Evolutionary conservation across 2,329 filamentous ascomycete species (phyloP).

Genomic region (Botrytis byssoidea): DNA sequence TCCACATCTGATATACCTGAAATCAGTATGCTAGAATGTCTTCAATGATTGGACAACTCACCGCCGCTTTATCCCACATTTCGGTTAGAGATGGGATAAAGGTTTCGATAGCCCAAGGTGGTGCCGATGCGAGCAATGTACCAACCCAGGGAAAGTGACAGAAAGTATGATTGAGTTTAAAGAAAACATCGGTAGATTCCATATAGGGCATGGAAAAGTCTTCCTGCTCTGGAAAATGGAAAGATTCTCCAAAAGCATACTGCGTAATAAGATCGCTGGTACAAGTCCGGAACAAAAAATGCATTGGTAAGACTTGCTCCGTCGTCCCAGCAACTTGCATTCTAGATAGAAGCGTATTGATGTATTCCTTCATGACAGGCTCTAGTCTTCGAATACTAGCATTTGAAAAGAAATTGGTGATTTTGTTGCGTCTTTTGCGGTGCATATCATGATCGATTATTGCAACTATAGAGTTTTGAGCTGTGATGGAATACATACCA

Average conservation of each 20-base stretch:
- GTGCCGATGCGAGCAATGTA: not conserved
- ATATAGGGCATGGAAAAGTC: not conserved
- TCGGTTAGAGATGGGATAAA: not conserved
- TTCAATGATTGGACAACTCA: not conserved
- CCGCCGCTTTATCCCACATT: not conserved
- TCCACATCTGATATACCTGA: not conserved
- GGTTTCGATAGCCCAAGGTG: not conserved
- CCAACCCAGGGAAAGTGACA: not conserved
- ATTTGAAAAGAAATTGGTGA: not conserved
- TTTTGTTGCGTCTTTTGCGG: not conserved
- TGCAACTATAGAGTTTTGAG: constrained; percentile 23
- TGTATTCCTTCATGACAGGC: not conserved
- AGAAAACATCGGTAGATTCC: not conserved
- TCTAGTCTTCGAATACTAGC: not conserved
- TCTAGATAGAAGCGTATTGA: not conserved
- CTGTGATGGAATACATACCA: not conserved
- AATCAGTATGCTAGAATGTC: not conserved
- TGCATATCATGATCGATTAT: not conserved
- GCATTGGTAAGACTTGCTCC: not conserved
- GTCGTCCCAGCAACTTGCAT: not conserved
- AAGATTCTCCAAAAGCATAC: not conserved
- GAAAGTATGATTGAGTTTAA: constrained; percentile 1
- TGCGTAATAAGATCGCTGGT: not conserved
- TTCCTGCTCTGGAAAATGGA: not conserved
- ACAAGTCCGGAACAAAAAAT: not conserved